phyloP scores from a whole-genome alignment of 1,284 basidiomycete genomes.

The Xanthoconium separans region DNA sequence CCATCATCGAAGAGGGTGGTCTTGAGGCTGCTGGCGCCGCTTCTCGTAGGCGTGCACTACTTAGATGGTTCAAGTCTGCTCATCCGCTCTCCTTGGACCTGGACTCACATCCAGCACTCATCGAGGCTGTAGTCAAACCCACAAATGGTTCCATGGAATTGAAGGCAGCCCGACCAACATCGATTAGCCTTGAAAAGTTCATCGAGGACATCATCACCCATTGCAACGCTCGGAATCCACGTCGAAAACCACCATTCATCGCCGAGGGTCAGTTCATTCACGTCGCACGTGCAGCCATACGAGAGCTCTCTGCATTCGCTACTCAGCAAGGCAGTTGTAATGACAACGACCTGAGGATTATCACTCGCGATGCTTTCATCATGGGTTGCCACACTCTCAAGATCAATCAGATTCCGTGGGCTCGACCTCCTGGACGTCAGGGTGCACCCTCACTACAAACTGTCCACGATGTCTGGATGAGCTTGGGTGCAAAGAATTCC shows the following conservation, averaged over 20 bases:
- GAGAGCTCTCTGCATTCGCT: not conserved
- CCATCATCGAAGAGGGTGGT: not conserved
- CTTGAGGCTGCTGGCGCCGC: not conserved
- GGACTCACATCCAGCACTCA: not conserved
- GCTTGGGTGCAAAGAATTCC: not conserved
- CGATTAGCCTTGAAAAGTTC: not conserved
- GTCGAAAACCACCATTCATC: not conserved
- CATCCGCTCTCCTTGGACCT: not conserved
- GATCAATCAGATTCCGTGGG: not conserved
- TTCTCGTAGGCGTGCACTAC: not conserved
- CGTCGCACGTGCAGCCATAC: not conserved
- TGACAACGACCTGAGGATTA: not conserved
- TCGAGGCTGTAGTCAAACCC: not conserved
- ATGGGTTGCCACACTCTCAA: not conserved
- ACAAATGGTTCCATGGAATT: not conserved
- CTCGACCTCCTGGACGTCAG: not conserved
- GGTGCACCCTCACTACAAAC: not conserved
- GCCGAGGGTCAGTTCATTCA: not conserved
- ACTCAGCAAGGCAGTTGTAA: not conserved
- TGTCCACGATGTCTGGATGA: not conserved
- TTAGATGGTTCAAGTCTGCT: not conserved
- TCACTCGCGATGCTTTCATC: not conserved
- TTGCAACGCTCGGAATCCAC: not conserved
- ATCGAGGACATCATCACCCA: not conserved
- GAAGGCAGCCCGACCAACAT: accelerated